Base-by-base conservation (phyloP, 176 grass and related monocot species). In the Hordeum marinum region DNA sequence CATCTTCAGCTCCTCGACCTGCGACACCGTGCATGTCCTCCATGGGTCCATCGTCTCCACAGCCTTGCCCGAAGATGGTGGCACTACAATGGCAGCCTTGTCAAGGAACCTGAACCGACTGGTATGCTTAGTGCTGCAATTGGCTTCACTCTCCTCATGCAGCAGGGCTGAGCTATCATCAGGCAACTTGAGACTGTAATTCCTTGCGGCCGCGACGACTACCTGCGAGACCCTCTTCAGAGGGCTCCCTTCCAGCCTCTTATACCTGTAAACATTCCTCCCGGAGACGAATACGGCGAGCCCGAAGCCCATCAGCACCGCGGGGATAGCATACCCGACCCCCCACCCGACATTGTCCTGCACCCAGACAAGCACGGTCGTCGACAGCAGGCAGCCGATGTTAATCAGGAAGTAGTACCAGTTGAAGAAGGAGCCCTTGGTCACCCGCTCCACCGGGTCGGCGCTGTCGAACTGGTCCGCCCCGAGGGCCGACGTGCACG, bases 381-480 rank as follows among this genome's bases (percentile, higher is more conserved):
- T 42, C 41, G 70, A 26, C n/a, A 73, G 23, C 40, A 73, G 13
- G 12, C 40, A 73, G 23, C 40, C 40, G 3, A 73, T 43, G 41
- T 17, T 73, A 14, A 73, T 26, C 23, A 42, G 45, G 23, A 73
- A 73, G 41, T 73, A 73, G 70, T 73, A 73, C 70, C 70, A 73
- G 24, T 73, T 73, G 70, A 73, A 73, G 13, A 73, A 73, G 40
- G 70, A 73, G 70, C 70, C 41, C 70, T 73, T 73, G 70, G 70
- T 24, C 23, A 73, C 40, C 23, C 70, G 41, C 7, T 73, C 70
- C 23, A 24, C 41, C 0, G 40, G 70, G 13, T 73, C 70, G 0
- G 70, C 23, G 3, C 1, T 25, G 70, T 73, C 41, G 7, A 73
- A 73, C 70, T 73, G 70, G 12, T 73, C 70, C 12, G 70, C 70